Conservation (phyloP, 805 yeast genomes). For the Clavispora carvajalis region DNA sequence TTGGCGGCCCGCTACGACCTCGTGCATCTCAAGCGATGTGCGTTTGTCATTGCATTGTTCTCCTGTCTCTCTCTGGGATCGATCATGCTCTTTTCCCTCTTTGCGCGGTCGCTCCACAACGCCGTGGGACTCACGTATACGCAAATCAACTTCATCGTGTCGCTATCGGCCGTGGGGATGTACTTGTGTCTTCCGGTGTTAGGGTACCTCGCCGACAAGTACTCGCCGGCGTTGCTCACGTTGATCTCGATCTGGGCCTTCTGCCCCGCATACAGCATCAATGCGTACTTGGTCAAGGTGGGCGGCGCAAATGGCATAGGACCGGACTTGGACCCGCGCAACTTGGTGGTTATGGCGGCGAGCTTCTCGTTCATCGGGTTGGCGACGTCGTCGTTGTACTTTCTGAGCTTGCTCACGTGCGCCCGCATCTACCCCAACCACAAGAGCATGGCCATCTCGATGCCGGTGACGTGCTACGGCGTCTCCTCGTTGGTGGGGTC, state of each 20-base stretch:
- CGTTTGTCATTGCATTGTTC: conserved; percentile 53
- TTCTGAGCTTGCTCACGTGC: conserved; percentile 69
- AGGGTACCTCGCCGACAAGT: conserved; percentile 80
- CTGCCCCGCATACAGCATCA: conserved; percentile 60
- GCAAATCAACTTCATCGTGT: conserved; percentile 64
- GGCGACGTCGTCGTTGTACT: conserved; percentile 70
- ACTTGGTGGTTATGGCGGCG: conserved; percentile 33
- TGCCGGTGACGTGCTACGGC: conserved; percentile 88
- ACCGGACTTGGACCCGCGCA: conserved; percentile 26
- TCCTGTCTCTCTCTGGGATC: conserved; percentile 80
- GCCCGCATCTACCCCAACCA: conserved; percentile 76
- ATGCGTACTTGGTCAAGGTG: conserved; percentile 19
- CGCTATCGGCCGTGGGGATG: conserved; percentile 72
- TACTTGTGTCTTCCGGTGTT: conserved; percentile 77
- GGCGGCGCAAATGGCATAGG: background rate
- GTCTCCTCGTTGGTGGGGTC: conserved; percentile 72
- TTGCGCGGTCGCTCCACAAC: conserved; percentile 61
- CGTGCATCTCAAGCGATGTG: conserved; percentile 37
- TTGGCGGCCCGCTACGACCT: conserved; percentile 40
- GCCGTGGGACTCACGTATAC: conserved; percentile 60
- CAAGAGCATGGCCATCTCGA: conserved; percentile 76
- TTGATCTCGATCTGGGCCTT: conserved; percentile 55
- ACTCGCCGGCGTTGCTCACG: conserved; percentile 73
- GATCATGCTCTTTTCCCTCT: conserved; percentile 74
- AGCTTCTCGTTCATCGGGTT: conserved; percentile 60